Conservation (phyloP, 306 rosid species). For the Quercus gilva region DNA sequence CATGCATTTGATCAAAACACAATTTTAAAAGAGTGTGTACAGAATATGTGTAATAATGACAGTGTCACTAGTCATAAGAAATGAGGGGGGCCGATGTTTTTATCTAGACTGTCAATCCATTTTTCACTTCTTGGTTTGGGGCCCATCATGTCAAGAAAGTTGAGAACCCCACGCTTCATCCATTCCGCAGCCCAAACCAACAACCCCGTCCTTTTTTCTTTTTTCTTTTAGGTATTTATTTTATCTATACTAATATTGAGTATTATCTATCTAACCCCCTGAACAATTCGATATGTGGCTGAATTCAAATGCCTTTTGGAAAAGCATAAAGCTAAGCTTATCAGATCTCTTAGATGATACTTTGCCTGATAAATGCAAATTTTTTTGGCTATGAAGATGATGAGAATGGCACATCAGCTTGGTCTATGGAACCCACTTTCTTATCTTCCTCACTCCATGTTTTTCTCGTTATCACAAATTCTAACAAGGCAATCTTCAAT, state of each 20-base stretch:
- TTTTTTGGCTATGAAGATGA: not conserved
- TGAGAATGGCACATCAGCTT: not conserved
- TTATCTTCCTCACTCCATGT: too few relatives aligned
- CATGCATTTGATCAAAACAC: too few relatives aligned
- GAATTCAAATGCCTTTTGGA: not conserved
- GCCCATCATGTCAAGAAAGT: not conserved
- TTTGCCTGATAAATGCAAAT: not conserved
- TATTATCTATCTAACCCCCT: too few relatives aligned
- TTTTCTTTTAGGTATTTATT: too few relatives aligned
- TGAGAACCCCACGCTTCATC: slow-evolving; percentile 8
- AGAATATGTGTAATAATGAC: too few relatives aligned
- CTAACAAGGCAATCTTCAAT: not conserved
- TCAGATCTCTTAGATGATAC: not conserved
- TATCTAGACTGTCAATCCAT: too few relatives aligned
- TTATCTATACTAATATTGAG: too few relatives aligned
- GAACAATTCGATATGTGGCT: not conserved
- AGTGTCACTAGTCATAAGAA: too few relatives aligned
- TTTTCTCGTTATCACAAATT: not conserved
- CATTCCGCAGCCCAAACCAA: not conserved
- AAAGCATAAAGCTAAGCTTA: not conserved
- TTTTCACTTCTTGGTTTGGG: not conserved
- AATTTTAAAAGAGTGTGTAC: too few relatives aligned
- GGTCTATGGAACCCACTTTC: not conserved
- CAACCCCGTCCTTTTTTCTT: too few relatives aligned
- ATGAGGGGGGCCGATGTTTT: too few relatives aligned